A percentile compares a stretch with the other conserved stretches of the same genome.
Conservation (phyloP, 1,284 basidiomycete species). For the Bondarzewia mesenterica region DNA sequence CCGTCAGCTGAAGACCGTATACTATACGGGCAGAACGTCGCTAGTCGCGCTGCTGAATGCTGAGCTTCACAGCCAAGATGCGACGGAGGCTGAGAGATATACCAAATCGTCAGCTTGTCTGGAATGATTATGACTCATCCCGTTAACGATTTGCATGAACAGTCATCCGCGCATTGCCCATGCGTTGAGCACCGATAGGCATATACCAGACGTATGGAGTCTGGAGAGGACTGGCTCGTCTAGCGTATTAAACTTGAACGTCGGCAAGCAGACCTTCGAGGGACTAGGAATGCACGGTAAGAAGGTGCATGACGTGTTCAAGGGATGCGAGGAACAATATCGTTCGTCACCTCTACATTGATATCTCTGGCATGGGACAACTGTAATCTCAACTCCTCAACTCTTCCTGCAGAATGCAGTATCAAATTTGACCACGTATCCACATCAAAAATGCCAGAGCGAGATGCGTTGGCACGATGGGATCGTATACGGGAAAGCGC, state of each 20-base stretch:
- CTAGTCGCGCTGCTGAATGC: slow-evolving; percentile 34
- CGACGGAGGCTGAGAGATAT: too few relatives aligned
- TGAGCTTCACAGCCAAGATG: too few relatives aligned
- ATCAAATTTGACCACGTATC: background rate
- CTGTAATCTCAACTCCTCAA: too few relatives aligned
- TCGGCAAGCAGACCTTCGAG: slow-evolving; percentile 48
- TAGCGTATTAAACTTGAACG: slow-evolving; percentile 37
- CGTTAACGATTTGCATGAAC: background rate
- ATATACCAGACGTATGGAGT: slow-evolving; percentile 51
- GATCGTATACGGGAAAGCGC: slow-evolving; percentile 7
- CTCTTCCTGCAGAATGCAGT: background rate
- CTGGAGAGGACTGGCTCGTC: slow-evolving; percentile 40
- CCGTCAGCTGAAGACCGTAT: slow-evolving; percentile 29
- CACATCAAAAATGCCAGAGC: background rate
- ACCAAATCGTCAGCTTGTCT: background rate
- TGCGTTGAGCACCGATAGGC: slow-evolving; percentile 24
- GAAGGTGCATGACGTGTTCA: slow-evolving; percentile 34
- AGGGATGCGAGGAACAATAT: slow-evolving; percentile 33
- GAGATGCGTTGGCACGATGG: slow-evolving; percentile 5
- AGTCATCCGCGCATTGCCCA: slow-evolving; percentile 3
- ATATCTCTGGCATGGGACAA: too few relatives aligned
- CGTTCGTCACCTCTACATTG: slow-evolving; percentile 28
- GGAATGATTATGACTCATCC: too few relatives aligned
- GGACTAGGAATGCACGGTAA: slow-evolving; percentile 46
- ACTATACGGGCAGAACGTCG: slow-evolving; percentile 31